These are phyloP conservation scores for Solanum appendiculatum DNA, from an alignment of 257 asterid genomes.

Conservation along the genomic window DNA sequence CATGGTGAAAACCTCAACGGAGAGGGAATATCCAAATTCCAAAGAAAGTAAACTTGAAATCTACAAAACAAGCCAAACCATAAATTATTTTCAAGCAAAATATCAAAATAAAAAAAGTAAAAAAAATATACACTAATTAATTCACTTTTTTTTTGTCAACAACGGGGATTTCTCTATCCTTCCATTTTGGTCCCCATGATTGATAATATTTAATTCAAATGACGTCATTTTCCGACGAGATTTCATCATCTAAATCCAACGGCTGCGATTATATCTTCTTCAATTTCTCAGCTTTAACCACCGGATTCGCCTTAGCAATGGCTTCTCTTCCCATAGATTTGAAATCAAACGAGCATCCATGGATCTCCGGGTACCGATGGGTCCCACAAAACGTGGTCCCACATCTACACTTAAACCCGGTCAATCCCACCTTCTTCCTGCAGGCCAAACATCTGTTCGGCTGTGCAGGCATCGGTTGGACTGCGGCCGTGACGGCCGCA, in stretches of 20 bases:
- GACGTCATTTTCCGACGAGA: background rate
- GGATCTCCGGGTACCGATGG: constrained; percentile 90
- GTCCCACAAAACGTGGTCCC: constrained; percentile 77
- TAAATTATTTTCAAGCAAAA: background rate
- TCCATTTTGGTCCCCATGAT: background rate
- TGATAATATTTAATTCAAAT: background rate
- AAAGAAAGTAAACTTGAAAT: background rate
- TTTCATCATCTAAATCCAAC: constrained; percentile 4
- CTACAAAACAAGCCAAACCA: constrained; percentile 1
- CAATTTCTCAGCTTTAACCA: constrained; percentile 54
- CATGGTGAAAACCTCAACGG: background rate
- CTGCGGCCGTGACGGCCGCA: background rate
- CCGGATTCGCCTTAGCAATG: constrained; percentile 79
- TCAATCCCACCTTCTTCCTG: constrained; percentile 74
- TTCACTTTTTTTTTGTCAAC: background rate
- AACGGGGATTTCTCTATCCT: background rate
- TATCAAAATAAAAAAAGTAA: background rate
- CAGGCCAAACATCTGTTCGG: constrained; percentile 54
- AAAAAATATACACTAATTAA: constrained; percentile 1
- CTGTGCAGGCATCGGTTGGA: constrained; percentile 16
- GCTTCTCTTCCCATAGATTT: constrained; percentile 76
- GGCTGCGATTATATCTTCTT: constrained; percentile 49
- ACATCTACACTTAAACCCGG: constrained; percentile 79
- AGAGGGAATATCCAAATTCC: background rate
- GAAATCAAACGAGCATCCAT: constrained; percentile 65